Conservation (phyloP, 495 filamentous ascomycete genomes). For the Trichoderma parareesei region DNA sequence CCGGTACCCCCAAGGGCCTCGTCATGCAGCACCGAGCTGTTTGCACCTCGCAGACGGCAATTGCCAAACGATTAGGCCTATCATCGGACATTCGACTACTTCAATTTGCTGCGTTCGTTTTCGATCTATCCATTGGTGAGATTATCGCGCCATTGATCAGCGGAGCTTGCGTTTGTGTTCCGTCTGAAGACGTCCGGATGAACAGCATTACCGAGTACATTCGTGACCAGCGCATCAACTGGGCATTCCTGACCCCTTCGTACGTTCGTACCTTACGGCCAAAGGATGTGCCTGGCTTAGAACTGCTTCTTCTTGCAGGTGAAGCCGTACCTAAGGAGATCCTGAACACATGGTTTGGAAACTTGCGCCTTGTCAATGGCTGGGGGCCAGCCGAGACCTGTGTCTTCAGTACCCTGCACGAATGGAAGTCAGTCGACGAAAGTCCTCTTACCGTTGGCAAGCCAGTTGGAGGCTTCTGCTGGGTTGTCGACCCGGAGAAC, state of each 20-base stretch:
- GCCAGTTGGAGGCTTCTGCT: conserved; percentile 38
- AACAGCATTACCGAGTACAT: conserved; percentile 30
- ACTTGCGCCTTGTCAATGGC: conserved; percentile 13
- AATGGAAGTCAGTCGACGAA: conserved; percentile 12
- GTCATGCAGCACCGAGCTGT: conserved; percentile 34
- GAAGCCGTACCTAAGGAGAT: conserved; percentile 8
- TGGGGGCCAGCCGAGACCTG: conserved; percentile 13
- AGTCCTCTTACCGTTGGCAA: conserved; percentile 32
- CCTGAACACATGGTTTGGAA: conserved; percentile 16
- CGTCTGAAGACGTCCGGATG: conserved; percentile 34
- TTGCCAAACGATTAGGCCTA: conserved; percentile 30
- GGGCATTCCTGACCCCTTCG: conserved; percentile 39
- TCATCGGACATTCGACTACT: conserved; percentile 44
- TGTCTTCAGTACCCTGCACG: conserved; percentile 21
- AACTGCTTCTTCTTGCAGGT: background rate
- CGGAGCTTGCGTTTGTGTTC: conserved; percentile 47
- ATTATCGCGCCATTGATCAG: conserved; percentile 54
- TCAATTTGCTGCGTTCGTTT: conserved; percentile 62
- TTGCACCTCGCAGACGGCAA: conserved; percentile 23
- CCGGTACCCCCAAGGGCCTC: conserved; percentile 40
- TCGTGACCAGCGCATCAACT: conserved; percentile 38
- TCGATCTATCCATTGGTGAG: conserved; percentile 59
- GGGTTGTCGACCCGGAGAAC: conserved; percentile 41
- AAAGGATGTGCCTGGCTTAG: conserved; percentile 18
- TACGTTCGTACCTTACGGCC: conserved; percentile 36